Percentiles rank a stretch among this genome's conserved stretches.
Evolutionary conservation across 164 flowering plant species (phyloP).

Genomic region (Brasenia schreberi): DNA sequence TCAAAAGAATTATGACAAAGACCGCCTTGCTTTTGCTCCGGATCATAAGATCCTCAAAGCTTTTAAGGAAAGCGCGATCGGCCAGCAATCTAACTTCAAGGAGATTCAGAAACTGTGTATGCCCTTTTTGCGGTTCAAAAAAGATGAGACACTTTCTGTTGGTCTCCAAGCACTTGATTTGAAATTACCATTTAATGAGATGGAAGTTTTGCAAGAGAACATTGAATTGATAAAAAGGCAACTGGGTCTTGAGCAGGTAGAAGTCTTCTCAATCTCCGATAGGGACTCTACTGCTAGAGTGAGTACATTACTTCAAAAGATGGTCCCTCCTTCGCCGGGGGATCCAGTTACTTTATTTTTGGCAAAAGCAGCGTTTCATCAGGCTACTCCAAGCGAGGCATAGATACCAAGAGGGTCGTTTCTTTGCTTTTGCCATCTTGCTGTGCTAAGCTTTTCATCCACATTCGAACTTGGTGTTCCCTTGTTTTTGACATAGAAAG

Average conservation of each 20-base stretch:
- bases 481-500: too few relatives aligned
- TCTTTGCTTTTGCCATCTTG: too few relatives aligned
- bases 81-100: slow-evolving; percentile 38
- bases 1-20: slow-evolving; percentile 31
- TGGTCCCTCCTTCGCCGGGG: slow-evolving; percentile 83
- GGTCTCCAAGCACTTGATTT: slow-evolving; percentile 70
- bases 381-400: too few relatives aligned
- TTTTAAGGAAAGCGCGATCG: slow-evolving; percentile 30
- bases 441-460: too few relatives aligned
- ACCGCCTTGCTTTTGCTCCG: slow-evolving; percentile 38
- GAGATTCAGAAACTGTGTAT: slow-evolving; percentile 60
- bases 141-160: slow-evolving; percentile 48
- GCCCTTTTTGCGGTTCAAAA: slow-evolving; percentile 87
- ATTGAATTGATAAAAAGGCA: slow-evolving; percentile 65
- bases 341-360: slow-evolving; percentile 69
- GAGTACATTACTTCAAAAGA: slow-evolving; percentile 26
- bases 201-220: slow-evolving; percentile 62
- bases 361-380: slow-evolving; percentile 6
- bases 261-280: slow-evolving; percentile 39
- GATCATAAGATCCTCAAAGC: slow-evolving; percentile 50
- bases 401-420: too few relatives aligned
- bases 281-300: slow-evolving; percentile 49
- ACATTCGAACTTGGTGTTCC: too few relatives aligned
- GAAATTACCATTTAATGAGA: slow-evolving; percentile 68
- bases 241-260: slow-evolving; percentile 54